These are phyloP conservation scores for Xylaria scruposa DNA, from an alignment of 495 filamentous ascomycete species.

Conservation along the genomic window DNA sequence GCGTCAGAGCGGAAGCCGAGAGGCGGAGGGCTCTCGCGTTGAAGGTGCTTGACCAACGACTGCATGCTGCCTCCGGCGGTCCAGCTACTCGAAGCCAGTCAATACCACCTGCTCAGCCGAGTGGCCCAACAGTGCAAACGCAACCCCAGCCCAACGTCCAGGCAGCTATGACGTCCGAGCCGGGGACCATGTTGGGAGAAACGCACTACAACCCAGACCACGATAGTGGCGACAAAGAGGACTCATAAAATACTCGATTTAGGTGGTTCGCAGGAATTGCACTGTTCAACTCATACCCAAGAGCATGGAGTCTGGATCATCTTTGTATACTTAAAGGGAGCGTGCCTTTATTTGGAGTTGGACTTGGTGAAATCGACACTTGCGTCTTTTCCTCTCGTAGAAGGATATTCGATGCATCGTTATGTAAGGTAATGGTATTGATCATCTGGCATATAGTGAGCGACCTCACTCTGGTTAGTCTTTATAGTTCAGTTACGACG, in stretches of 20 bases:
- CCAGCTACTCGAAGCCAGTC: slow-evolving; percentile 49
- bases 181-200: slow-evolving; percentile 65
- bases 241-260: slow-evolving; percentile 28
- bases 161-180: slow-evolving; percentile 53
- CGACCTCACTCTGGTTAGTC: not conserved
- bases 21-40: slow-evolving; percentile 85
- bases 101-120: slow-evolving; percentile 46
- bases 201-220: slow-evolving; percentile 73
- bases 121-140: slow-evolving; percentile 54
- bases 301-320: slow-evolving; percentile 26
- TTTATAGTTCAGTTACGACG: not conserved
- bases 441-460: slow-evolving; percentile 7
- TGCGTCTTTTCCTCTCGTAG: not conserved
- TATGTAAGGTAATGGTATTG: slow-evolving; percentile 10
- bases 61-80: slow-evolving; percentile 75
- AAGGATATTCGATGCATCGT: slow-evolving; percentile 5
- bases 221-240: slow-evolving; percentile 52
- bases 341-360: slow-evolving; percentile 18
- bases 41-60: slow-evolving; percentile 87
- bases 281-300: slow-evolving; percentile 17
- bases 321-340: slow-evolving; percentile 19
- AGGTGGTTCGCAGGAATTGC: slow-evolving; percentile 9
- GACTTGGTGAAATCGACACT: slow-evolving; percentile 15
- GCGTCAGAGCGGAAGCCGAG: slow-evolving; percentile 89
- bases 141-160: slow-evolving; percentile 57